Conservation (phyloP, 2,329 filamentous ascomycete genomes). For the Byssoonygena ceratinophila region DNA sequence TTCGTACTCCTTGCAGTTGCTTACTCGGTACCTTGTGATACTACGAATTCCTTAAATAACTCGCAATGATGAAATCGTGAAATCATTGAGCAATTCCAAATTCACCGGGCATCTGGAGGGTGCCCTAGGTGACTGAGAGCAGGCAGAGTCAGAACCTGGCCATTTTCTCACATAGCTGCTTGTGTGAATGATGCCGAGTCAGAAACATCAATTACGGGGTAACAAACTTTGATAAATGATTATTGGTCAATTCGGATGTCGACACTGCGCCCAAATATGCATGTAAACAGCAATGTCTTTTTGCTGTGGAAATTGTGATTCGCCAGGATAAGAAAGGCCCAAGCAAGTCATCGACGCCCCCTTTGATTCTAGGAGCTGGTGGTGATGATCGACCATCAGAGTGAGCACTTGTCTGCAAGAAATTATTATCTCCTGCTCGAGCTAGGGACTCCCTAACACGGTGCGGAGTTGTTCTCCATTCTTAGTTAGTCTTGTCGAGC, state of each 20-base stretch:
- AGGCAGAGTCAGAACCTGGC: not conserved
- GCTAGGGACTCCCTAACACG: not conserved
- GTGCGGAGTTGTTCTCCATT: not conserved
- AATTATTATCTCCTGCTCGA: not conserved
- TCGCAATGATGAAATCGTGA: too few relatives aligned
- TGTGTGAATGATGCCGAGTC: not conserved
- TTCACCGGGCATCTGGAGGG: too few relatives aligned
- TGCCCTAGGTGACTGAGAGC: not conserved
- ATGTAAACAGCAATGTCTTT: not conserved
- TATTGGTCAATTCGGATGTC: slow-evolving; percentile 1
- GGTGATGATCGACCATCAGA: not conserved
- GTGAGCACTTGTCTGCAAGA: not conserved
- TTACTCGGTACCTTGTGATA: too few relatives aligned
- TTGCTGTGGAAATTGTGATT: slow-evolving; percentile 6
- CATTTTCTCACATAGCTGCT: not conserved
- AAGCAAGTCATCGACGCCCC: not conserved
- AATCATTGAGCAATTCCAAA: too few relatives aligned
- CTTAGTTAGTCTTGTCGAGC: too few relatives aligned
- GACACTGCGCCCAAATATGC: slow-evolving; percentile 1
- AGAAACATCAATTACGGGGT: not conserved
- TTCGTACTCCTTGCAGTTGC: too few relatives aligned
- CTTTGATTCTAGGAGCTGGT: too few relatives aligned
- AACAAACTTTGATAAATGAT: not conserved
- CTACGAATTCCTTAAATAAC: too few relatives aligned
- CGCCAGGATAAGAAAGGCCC: not conserved